Evolutionary conservation across 768 basidiomycete species (phyloP).

Genomic region (Trametes coccinea): DNA sequence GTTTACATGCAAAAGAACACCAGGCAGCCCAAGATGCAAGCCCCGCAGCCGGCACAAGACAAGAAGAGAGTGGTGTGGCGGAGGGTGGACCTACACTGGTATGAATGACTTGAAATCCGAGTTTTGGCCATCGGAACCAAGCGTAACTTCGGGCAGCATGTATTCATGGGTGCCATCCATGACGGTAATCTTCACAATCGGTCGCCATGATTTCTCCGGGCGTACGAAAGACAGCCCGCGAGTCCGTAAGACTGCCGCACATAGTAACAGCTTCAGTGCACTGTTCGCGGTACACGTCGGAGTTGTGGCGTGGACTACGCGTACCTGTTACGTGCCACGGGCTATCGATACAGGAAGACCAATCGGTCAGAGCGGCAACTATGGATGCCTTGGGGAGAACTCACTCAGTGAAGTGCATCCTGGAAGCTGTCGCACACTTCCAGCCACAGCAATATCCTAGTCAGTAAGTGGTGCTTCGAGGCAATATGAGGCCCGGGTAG

Average conservation of each 20-base stretch:
- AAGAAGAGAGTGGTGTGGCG: not conserved
- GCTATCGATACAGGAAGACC: constrained; percentile 13
- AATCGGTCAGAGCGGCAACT: not conserved
- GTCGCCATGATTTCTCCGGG: constrained; percentile 65
- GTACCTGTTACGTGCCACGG: constrained; percentile 34
- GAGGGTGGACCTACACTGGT: constrained; percentile 46
- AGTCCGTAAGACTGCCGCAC: constrained; percentile 39
- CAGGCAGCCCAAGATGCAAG: not conserved
- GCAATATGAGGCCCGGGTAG: too few species aligned
- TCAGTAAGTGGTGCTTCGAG: not conserved
- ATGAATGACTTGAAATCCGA: constrained; percentile 60
- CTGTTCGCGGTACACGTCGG: not conserved
- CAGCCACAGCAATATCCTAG: not conserved
- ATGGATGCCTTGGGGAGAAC: not conserved
- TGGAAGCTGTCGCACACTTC: not conserved
- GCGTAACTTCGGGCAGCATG: constrained; percentile 46
- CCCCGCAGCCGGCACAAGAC: not conserved
- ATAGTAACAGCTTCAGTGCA: not conserved
- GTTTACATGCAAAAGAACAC: too few species aligned
- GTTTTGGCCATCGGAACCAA: constrained; percentile 72
- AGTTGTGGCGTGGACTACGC: not conserved
- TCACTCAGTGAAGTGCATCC: constrained; percentile 7
- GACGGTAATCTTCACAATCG: constrained; percentile 59
- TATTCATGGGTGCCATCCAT: constrained; percentile 39
- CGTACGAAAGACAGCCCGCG: constrained; percentile 45